Conservation (phyloP, 768 basidiomycete species). For the Paxillus involutus region DNA sequence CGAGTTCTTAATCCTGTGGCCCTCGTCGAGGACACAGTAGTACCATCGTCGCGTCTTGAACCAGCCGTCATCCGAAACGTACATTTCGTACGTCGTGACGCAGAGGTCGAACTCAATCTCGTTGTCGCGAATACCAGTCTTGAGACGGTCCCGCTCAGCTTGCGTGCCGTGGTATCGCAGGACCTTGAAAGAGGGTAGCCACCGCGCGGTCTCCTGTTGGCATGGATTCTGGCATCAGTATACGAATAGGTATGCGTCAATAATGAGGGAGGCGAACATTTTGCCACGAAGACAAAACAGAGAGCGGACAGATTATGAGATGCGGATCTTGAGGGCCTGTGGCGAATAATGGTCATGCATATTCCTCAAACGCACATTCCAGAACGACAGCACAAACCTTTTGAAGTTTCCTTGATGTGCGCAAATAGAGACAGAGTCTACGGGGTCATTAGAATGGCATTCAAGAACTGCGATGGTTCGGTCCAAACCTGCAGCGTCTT, state of each 20-base stretch:
- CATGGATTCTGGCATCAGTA: neutral
- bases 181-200: slow-evolving; percentile 50
- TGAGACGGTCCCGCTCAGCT: slow-evolving; percentile 56
- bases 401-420: slow-evolving; percentile 56
- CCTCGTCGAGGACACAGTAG: slow-evolving; percentile 64
- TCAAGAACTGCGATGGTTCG: neutral
- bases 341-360: neutral
- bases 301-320: slow-evolving; percentile 72
- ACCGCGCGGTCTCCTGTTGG: slow-evolving; percentile 50
- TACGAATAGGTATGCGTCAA: neutral
- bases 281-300: slow-evolving; percentile 62
- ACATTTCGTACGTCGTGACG: slow-evolving; percentile 70
- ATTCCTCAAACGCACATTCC: neutral
- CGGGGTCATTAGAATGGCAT: slow-evolving; percentile 2
- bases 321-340: slow-evolving; percentile 54
- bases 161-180: slow-evolving; percentile 63
- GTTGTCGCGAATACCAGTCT: slow-evolving; percentile 38
- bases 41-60: slow-evolving; percentile 60
- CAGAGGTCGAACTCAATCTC: slow-evolving; percentile 45
- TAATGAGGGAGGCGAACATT: slow-evolving; percentile 32
- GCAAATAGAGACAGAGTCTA: slow-evolving; percentile 66
- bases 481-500: slow-evolving; percentile 57
- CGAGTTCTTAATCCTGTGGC: slow-evolving; percentile 72
- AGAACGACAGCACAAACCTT: slow-evolving; percentile 30
- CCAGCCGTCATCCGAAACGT: slow-evolving; percentile 56